Conservation (phyloP, 2,329 filamentous ascomycete species). For the Botrytis aclada region DNA sequence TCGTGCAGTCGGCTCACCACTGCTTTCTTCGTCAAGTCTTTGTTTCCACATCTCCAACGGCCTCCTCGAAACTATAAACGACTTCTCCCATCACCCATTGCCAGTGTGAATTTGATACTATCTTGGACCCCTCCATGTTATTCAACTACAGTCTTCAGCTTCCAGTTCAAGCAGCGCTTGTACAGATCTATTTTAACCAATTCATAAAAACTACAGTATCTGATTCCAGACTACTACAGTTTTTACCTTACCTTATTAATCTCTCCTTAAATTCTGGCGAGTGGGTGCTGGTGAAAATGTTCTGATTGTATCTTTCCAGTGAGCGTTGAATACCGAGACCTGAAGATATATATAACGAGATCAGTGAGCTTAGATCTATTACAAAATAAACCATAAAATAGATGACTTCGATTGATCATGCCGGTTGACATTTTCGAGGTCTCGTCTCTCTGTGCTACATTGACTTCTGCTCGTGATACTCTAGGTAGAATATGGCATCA, state of each 20-base stretch:
- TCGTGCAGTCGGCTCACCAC: background rate
- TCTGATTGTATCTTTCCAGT: background rate
- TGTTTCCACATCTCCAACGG: background rate
- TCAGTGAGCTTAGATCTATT: background rate
- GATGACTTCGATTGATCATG: background rate
- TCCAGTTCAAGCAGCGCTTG: background rate
- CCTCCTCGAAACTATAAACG: background rate
- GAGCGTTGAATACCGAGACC: background rate
- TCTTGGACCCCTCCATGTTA: background rate
- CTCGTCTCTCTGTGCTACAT: background rate
- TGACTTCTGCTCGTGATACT: background rate
- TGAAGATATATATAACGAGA: background rate
- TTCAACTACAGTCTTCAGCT: too few species aligned
- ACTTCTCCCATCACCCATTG: background rate
- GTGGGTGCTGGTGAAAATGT: background rate
- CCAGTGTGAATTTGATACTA: background rate
- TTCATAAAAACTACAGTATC: background rate
- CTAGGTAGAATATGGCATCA: background rate
- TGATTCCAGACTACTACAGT: background rate
- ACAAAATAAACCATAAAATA: background rate
- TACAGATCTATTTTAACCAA: too few species aligned
- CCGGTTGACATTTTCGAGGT: background rate
- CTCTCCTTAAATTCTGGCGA: background rate
- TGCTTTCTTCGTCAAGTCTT: background rate
- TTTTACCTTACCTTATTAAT: background rate